A percentile compares a stretch with the other conserved stretches of the same genome.
Conservation (phyloP, 1,284 basidiomycete species). For the Serendipita sp. region DNA sequence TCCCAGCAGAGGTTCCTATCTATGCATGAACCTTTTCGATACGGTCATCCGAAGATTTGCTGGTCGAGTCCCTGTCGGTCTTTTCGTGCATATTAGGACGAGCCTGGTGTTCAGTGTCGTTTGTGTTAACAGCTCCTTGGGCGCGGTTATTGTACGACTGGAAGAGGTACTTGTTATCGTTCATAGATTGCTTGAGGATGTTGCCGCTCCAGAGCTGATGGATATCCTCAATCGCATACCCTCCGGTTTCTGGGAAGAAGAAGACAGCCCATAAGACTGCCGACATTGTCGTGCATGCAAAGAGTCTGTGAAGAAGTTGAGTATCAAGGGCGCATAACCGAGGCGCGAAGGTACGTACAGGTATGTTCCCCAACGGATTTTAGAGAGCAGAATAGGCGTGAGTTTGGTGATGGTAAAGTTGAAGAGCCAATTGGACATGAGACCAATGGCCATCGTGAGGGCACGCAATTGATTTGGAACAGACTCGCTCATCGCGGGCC, state of each 20-base stretch:
- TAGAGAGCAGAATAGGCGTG: conserved; percentile 18
- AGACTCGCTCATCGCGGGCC: conserved; percentile 19
- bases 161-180: conserved; percentile 17
- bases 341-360: conserved; percentile 6
- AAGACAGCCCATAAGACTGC: conserved; percentile 19
- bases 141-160: conserved; percentile 6
- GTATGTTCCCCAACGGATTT: conserved; percentile 20
- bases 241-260: conserved; percentile 19
- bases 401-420: conserved; percentile 20
- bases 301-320: conserved; percentile 10
- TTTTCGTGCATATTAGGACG: neutral
- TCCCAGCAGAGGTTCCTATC: too few relatives aligned
- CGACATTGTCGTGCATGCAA: conserved; percentile 16
- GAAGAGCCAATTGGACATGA: conserved; percentile 16
- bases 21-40: neutral
- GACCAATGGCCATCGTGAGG: conserved; percentile 18
- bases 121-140: neutral
- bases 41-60: neutral
- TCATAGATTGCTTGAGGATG: conserved; percentile 17
- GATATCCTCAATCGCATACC: conserved; percentile 20
- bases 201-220: conserved; percentile 18
- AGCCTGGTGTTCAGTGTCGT: neutral
- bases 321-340: neutral
- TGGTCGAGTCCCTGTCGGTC: neutral
- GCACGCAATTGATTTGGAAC: conserved; percentile 21